Base-by-base conservation (phyloP, 176 grass and related monocot species). In the Eremochloa ophiuroides region DNA sequence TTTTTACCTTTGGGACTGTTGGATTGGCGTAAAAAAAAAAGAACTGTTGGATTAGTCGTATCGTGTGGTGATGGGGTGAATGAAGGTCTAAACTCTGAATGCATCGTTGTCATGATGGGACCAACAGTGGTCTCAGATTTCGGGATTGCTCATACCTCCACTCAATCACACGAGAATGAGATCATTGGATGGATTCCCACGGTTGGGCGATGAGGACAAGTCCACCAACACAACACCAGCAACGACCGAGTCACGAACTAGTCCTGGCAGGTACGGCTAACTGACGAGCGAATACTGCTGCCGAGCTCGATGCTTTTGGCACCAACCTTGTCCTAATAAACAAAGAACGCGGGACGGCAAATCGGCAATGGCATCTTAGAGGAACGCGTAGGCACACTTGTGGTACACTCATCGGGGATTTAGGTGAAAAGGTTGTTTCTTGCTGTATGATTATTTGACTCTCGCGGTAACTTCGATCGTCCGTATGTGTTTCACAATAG, bases 201-300 rank as follows among this genome's bases (percentile, higher is more conserved):
- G 41, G 14, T 14, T 34, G 34, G 10, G 12, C 26, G 44, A 33
- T 1, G n/a, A 56, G 26, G 77, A 42, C 39, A 65, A 66, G 10
- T 34, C 33, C 25, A 34, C 56, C 77, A 42, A 67, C 69, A 42
- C n/a, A n/a, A 30, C 69, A 42, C 44, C 46, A 26, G 27, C 76
- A 66, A 80, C 59, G 34, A 80, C 68, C 67, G 37, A 17, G 63
- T 23, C 47, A 47, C 13, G 33, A 48, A 31, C 35, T 60, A 23
- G 38, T 70, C 76, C 72, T 40, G 41, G 76, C 46, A 17, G 40
- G 69, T 71, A 34, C 63, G 77, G 71, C 71, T 43, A 81, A 56
- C 38, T 18, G 64, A 62, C 87, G 71, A 12, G 71, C 25, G 71
- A 22, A 12, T 37, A 34, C 42, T 20, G 63, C 70, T 10, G 67